Conservation (phyloP, 257 asterid species). For the Solanum dulcamara region DNA sequence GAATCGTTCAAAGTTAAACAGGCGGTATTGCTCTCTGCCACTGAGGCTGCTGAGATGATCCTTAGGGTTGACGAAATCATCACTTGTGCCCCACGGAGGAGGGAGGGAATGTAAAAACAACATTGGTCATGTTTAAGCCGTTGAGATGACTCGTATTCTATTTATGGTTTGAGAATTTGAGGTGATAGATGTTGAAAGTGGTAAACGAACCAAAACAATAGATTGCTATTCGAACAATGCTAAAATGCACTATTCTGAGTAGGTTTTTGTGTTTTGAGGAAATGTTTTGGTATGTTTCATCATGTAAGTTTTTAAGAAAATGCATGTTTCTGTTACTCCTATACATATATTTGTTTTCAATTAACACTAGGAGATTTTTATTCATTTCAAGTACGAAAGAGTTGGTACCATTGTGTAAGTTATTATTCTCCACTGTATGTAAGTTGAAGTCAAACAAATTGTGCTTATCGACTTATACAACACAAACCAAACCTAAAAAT, state of each 20-base stretch:
- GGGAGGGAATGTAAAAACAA: slow-evolving; percentile 63
- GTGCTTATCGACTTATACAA: too few species aligned
- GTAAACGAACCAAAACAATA: neutral
- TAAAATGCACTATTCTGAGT: neutral
- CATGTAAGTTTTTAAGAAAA: neutral
- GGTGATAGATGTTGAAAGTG: neutral
- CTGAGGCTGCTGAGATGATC: slow-evolving; percentile 96
- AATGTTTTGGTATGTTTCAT: neutral
- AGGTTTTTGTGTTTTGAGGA: neutral
- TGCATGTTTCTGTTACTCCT: neutral
- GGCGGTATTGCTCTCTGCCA: slow-evolving; percentile 83
- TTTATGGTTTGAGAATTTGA: neutral
- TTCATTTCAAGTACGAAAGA: neutral
- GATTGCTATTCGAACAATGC: neutral
- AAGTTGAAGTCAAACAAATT: too few species aligned
- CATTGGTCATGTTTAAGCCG: neutral
- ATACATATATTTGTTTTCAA: neutral
- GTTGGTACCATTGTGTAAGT: neutral
- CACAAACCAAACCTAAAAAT: too few species aligned
- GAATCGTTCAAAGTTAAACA: slow-evolving; percentile 94
- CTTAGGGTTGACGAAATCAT: slow-evolving; percentile 83
- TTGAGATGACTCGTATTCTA: neutral
- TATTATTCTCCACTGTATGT: too few species aligned
- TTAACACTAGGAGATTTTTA: neutral
- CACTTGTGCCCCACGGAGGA: slow-evolving; percentile 84